Evolutionary conservation across 2,329 filamentous ascomycete genomes (phyloP), one percentile per base, ranked within the genome.

Genomic region (Colletotrichum chrysophilum): DNA sequence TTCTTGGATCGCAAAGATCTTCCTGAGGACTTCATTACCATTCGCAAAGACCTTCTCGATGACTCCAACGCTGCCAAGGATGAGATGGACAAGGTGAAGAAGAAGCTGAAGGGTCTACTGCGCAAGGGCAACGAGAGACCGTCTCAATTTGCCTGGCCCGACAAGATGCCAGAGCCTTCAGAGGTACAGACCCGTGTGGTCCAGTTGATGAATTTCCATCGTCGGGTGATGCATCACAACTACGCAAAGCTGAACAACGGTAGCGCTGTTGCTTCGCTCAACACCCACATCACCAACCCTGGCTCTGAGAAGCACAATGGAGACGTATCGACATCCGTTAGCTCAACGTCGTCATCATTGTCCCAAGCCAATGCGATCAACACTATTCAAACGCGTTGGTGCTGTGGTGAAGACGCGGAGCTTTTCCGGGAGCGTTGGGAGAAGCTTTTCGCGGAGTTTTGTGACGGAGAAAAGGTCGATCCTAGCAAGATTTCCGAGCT

Each of bases 71-170:
- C 97, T 5, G 97, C 97, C 74, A 99, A 99, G 84, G 97, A 99
- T 83, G 96, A 98, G 81, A 99, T 98, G 94, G 97, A 99, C 86
- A 98, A 98, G 85, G 97, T 99, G 71, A 99, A 99, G 90, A 99
- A 99, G 91, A 98, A 98, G 91, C 90, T 99, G 32, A 99, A 99
- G 87, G 93, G 95, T 1, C 89, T 99, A 24, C 86, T 99, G 74
- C 93, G 97, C 34, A 95, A 98, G 84, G 97, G 96, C n/a, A 95
- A 96, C 77, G 94, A 97, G 81, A 95, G 96, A 2, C 97, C 97
- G 12, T 93, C 96, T 21, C 96, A 99, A 81, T 99, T 99, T 82
- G 95, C 97, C n/a, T 99, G 97, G 97, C 97, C 97, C 3, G 92
- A 95, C 56, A 96, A 97, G 78, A 97, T 97, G 86, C 95, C 96